Conservation (phyloP, 306 rosid species). For the Phaseolus lunatus region DNA sequence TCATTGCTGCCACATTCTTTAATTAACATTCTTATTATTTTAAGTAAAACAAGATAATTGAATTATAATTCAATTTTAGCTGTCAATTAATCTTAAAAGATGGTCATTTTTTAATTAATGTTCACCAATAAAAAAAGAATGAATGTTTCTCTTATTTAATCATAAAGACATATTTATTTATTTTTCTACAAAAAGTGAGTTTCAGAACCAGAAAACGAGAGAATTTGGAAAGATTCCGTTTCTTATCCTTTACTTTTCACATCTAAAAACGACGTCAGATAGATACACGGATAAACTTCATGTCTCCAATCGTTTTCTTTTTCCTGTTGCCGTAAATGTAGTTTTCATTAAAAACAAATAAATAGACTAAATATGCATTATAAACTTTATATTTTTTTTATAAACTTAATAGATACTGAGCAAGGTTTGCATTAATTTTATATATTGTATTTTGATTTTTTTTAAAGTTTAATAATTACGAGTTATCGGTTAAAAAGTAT, state of each 20-base stretch:
- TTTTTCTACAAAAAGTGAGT: background rate
- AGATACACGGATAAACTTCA: background rate
- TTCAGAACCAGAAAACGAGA: background rate
- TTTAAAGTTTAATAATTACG: too few relatives aligned
- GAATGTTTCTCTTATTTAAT: background rate
- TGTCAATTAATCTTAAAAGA: background rate
- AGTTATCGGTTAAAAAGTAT: too few relatives aligned
- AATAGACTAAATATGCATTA: too few relatives aligned
- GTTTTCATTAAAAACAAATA: too few relatives aligned
- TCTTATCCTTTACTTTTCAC: background rate
- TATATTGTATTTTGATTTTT: too few relatives aligned
- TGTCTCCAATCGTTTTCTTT: conserved; percentile 3
- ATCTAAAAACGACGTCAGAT: background rate
- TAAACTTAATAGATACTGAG: too few relatives aligned
- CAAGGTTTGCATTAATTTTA: too few relatives aligned
- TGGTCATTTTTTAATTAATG: background rate
- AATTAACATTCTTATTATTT: background rate
- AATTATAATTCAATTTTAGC: background rate
- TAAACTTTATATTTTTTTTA: too few relatives aligned
- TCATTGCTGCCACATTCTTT: background rate
- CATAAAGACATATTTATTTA: background rate
- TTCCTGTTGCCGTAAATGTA: too few relatives aligned
- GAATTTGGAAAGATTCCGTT: background rate
- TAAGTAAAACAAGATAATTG: background rate
- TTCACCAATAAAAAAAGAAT: background rate